Percentiles rank a stretch among this genome's conserved stretches.
Evolutionary conservation across 2,329 filamentous ascomycete genomes (phyloP).

Genomic region (Scedosporium dehoogii): DNA sequence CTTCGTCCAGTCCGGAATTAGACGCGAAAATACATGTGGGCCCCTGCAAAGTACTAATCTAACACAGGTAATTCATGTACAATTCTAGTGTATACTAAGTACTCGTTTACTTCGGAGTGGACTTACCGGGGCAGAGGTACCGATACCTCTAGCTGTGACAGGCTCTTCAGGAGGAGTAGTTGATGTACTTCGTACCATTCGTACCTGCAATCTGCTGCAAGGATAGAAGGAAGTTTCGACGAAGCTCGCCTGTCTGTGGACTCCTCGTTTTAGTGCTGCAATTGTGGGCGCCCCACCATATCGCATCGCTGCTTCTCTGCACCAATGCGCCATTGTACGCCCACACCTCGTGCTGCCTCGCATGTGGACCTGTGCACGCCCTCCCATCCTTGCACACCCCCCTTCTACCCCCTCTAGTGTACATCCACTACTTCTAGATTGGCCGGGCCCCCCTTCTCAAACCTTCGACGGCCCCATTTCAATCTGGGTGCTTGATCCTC

Average conservation of each 20-base stretch:
- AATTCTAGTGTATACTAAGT: too few species aligned
- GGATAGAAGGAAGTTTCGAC: not conserved
- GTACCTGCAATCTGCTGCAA: not conserved
- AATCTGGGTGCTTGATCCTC: constrained; percentile 6
- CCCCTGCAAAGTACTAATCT: too few species aligned
- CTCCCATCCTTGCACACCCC: not conserved
- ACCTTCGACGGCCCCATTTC: not conserved
- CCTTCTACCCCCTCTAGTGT: not conserved
- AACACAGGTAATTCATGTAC: too few species aligned
- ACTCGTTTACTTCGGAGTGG: too few species aligned
- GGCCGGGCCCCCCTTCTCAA: not conserved
- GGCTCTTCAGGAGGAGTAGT: not conserved
- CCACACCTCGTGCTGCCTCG: not conserved
- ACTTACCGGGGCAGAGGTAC: too few species aligned
- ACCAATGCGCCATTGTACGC: not conserved
- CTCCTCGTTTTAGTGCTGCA: not conserved
- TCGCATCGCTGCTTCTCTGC: not conserved
- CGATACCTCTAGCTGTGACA: not conserved
- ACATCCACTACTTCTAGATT: not conserved
- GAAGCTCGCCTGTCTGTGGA: not conserved
- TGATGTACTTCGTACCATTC: not conserved
- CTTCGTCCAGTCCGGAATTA: too few species aligned
- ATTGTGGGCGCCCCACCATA: not conserved
- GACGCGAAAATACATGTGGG: too few species aligned
- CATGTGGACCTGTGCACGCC: not conserved